A percentile compares a stretch with the other conserved stretches of the same genome.
Evolutionary conservation across 495 filamentous ascomycete genomes (phyloP).

Genomic region (Talaromyces ruber): DNA sequence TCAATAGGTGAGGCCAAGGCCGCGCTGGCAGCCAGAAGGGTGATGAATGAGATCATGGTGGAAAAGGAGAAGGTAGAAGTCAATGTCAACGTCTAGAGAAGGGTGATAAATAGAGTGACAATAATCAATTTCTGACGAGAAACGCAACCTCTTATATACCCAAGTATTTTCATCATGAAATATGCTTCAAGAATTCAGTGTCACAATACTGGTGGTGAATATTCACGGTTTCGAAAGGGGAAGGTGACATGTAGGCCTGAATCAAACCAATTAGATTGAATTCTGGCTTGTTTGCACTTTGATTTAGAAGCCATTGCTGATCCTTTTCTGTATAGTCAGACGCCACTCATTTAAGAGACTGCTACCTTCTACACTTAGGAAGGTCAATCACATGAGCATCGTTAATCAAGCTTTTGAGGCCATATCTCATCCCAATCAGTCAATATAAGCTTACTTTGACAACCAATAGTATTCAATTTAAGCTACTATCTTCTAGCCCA

Average conservation of each 20-base stretch:
- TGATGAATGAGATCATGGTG: neutral
- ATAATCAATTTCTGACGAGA: neutral
- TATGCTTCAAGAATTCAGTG: neutral
- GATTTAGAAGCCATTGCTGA: neutral
- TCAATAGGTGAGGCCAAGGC: neutral
- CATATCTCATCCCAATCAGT: neutral
- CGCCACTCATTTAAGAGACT: neutral
- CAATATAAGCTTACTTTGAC: neutral
- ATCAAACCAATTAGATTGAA: neutral
- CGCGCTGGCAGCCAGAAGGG: neutral
- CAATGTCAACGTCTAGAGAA: neutral
- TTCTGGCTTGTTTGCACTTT: neutral
- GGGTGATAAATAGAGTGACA: neutral
- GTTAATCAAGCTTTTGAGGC: neutral
- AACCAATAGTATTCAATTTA: neutral
- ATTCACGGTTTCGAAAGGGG: neutral
- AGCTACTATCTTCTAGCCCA: neutral
- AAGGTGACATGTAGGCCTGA: neutral
- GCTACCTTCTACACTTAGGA: neutral
- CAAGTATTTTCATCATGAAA: neutral
- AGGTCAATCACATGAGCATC: neutral
- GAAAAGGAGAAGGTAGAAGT: neutral
- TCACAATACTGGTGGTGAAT: neutral
- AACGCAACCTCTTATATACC: neutral
- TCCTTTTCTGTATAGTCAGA: neutral